Evolutionary conservation across 345 rosid species (phyloP), one percentile per base, ranked within the genome.

Genomic region (Combretum micranthum): DNA sequence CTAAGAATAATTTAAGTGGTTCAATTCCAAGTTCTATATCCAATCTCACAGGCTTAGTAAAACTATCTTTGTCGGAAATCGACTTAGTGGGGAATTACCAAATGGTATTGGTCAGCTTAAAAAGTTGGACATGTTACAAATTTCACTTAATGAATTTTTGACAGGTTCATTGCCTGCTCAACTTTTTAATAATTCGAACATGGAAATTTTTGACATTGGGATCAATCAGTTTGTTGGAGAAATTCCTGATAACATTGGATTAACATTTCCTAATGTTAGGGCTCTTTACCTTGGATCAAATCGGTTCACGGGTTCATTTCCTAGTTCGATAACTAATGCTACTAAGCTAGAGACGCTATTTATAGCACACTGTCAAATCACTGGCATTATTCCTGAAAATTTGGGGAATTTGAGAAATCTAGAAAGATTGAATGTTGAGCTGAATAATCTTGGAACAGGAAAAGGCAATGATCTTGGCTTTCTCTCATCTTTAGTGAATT

Each of bases 81-180:
- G 52, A 20, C 60, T 74, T 16, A 55, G 69, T 1, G 68, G 70
- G 45, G 26, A 47, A 20, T 47, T 73, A 13, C 77, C 77, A 1
- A 7, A n/a, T 17, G 67, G 48, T 20, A 55, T 73, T 6, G 64
- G 70, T 50, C 57, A 37, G 47, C 43, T 68, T 13, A 61, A 23
- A 39, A 42, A 32, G 50, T 67, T 68, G 11, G 42, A 43, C 2
- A 51, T 18, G 60, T 61, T 73, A 54, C 67, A 53, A 56, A 22
- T 73, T 18, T 50, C 69, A 0, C 20, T 42, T 14, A 72, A 72
- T 46, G 32, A 11, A 18, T 15, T 59, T 9, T 39, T 70, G 12
- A 64, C 68, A n/a, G 78, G 78, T 48, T 2, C 55, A 15, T 20
- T 74, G 42, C 78, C 78, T 26, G 20, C 26, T 13, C 58, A 67